Percentiles rank a stretch among this genome's conserved stretches.
phyloP scores from a whole-genome alignment of 2,329 filamentous ascomycete species.

The Iodosphaeria phyllophila region DNA sequence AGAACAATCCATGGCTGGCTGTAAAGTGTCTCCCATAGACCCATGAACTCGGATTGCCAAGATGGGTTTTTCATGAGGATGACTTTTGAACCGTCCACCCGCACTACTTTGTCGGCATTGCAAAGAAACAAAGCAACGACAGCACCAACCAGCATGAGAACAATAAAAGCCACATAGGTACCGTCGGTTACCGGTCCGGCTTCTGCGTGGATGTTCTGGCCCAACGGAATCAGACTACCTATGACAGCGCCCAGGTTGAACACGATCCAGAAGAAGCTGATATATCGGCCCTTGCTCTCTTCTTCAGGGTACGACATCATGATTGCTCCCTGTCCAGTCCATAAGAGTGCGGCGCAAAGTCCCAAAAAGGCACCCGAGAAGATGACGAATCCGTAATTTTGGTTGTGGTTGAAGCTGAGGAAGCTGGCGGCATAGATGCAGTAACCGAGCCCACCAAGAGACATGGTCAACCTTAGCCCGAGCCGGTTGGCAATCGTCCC shows the following conservation, averaged over 20 bases:
- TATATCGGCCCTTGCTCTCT: slow-evolving; percentile 68
- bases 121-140: slow-evolving; percentile 40
- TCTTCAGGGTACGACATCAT: slow-evolving; percentile 85
- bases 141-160: slow-evolving; percentile 50
- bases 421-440: slow-evolving; percentile 55
- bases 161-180: slow-evolving; percentile 59
- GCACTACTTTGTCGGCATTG: slow-evolving; percentile 46
- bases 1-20: slow-evolving; percentile 48
- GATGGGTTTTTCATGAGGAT: slow-evolving; percentile 63
- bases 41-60: slow-evolving; percentile 51
- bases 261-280: slow-evolving; percentile 86
- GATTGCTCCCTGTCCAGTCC: slow-evolving; percentile 68
- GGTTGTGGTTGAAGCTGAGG: slow-evolving; percentile 49
- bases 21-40: slow-evolving; percentile 44
- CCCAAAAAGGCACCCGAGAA: slow-evolving; percentile 63
- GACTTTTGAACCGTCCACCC: slow-evolving; percentile 50
- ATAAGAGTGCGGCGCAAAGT: slow-evolving; percentile 61
- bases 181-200: slow-evolving; percentile 36
- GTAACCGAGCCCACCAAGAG: slow-evolving; percentile 61
- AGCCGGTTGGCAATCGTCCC: slow-evolving; percentile 63
- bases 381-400: slow-evolving; percentile 51
- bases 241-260: slow-evolving; percentile 88
- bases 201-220: slow-evolving; percentile 46
- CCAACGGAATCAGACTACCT: slow-evolving; percentile 59
- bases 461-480: slow-evolving; percentile 48